Base-by-base conservation (phyloP, 169 alveolate species). In the Plasmodium chabaudi region DNA sequence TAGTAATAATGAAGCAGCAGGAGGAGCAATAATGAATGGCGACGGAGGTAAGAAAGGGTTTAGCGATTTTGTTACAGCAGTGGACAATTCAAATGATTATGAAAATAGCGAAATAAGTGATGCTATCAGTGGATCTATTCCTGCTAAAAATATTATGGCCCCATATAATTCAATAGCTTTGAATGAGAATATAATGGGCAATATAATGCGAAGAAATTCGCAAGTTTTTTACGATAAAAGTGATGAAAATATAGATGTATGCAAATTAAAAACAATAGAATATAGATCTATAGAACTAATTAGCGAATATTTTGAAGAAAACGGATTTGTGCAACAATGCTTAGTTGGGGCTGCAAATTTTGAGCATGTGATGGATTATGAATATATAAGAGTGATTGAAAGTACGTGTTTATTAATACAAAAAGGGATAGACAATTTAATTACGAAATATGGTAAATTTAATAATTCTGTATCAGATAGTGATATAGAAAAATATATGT, bases 401-500 rank as follows among this genome's bases (percentile, higher is more conserved):
- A 86, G 91, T 51, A 86, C 91, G 0, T 86, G 72, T 21, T 51
- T 61, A 2, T 46, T 86, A 51, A 10, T 86, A 21, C 75, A 86
- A 70, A 68, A 86, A 51, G 91, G 91, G 25, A 53, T 86, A 69
- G 75, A 86, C 15, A 86, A 86, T 70, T 86, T 86, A 70, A 75
- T 86, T 57, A 23, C 21, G 21, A 86, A 86, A 47, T 34, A 70
- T 86, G 91, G 57, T 15, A 86, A 86, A 55, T 46, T 39, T 15
- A 86, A 86, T 59, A 49, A 71, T 51, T 21, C 69, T 25, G 4
- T 86, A 47, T 17, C 87, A 9, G 91, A 86, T 86, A 42, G 51
- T 25, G 91, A 86, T 47, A 69, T 86, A 86, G 91, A 86, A 70
- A 91, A 93, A 56, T 95, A 93, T 74, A 95, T 96, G 95, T 75